phyloP scores from a whole-genome alignment of 176 grass and related monocot species.

The Neostapfia colusana region DNA sequence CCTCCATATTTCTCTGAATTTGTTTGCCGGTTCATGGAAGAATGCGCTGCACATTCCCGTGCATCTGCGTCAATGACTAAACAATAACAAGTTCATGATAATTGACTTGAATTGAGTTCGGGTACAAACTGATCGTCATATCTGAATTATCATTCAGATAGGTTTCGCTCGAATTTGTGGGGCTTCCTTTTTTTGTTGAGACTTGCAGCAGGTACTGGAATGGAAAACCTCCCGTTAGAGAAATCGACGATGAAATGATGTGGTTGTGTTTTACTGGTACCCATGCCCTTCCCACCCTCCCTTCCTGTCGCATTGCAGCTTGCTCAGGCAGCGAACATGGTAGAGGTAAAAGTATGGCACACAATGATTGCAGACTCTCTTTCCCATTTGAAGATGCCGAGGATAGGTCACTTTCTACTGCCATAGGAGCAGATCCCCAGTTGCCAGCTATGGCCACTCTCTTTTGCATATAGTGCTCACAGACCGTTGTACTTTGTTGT shows the following conservation, averaged over 20 bases:
- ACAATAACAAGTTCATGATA: not conserved
- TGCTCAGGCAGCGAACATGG: conserved; percentile 49
- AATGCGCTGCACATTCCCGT: not conserved
- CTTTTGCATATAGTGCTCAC: conserved; percentile 59
- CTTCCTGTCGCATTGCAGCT: conserved; percentile 7
- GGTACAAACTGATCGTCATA: too few relatives aligned
- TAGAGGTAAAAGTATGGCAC: conserved; percentile 48
- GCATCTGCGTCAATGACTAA: not conserved
- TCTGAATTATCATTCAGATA: too few relatives aligned
- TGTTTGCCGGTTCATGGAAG: conserved; percentile 9
- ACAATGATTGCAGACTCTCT: conserved; percentile 64
- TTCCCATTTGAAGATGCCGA: conserved; percentile 70
- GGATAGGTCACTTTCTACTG: conserved; percentile 69
- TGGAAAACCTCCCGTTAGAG: conserved; percentile 22
- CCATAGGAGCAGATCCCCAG: conserved; percentile 54
- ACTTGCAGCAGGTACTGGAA: conserved; percentile 27
- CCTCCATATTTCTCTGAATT: conserved; percentile 32
- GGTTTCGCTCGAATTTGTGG: too few relatives aligned
- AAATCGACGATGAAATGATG: not conserved
- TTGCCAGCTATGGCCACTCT: conserved; percentile 49
- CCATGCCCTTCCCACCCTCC: not conserved
- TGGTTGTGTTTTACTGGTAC: not conserved
- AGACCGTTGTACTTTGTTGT: conserved; percentile 46
- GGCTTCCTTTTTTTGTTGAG: not conserved
- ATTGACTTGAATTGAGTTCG: too few relatives aligned